Base-by-base conservation (phyloP, 371 early-diverging fungal genomes). In the Mucor indicus region DNA sequence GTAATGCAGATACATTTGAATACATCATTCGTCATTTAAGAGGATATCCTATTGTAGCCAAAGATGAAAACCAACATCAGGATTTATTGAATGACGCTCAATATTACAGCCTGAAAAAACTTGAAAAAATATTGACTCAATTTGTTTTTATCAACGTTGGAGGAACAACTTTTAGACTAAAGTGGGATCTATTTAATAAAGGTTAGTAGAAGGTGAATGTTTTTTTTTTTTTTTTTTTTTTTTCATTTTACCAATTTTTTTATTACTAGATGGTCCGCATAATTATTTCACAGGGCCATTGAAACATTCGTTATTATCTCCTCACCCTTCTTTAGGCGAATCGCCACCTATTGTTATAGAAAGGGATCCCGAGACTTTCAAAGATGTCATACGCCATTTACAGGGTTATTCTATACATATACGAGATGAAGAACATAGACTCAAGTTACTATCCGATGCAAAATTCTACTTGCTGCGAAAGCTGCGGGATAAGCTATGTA, bases 301-400 rank as follows among this genome's bases (percentile, higher is more conserved):
- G 9, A 56, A 50, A 40, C 60, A 69, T 38, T 32, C 50, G 0
- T 19, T 64, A 16, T 47, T 54, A 7, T 36, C 44, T 11, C 64
- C 69, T 8, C 66, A 65, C 22, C 48, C 44, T 8, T 3, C 39
- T 9, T 10, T 29, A 12, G 55, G 48, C 8, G 48, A 35, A 3
- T 38, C 56, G 9, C 59, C 76, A 2, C 81, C 81, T 0, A 55
- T 72, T 16, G 75, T 60, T 38, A 71, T 83, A 48, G 72, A 79
- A 45, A 67, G 80, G 24, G 74, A 75, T 29, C 81, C 84, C 2
- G 79, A 83, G n/a, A 62, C 72, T 2, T 83, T 83, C 60, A 63
- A 58, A 25, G 84, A 81, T n/a, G 73, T 83, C 24, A 49, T 83
- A 19, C 59, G 59, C 5, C 77, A 79, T 57, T 53, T 83, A 7